phyloP scores from a whole-genome alignment of 2,329 filamentous ascomycete genomes.

The Aspergillus flavus region DNA sequence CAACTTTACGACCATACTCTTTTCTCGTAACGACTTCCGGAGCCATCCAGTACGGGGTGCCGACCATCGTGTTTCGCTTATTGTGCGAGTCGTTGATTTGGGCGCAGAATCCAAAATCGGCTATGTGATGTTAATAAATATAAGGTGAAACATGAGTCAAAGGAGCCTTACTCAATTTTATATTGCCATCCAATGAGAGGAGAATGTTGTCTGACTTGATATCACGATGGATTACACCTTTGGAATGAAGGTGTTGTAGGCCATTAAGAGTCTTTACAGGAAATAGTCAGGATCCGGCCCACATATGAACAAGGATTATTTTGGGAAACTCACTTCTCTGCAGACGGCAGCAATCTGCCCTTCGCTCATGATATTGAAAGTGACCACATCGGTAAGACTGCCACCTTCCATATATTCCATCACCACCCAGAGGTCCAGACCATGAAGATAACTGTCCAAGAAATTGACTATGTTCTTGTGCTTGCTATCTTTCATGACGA shows the following conservation, averaged over 20 bases:
- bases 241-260: constrained; percentile 92
- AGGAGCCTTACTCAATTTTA: constrained; percentile 82
- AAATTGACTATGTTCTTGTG: constrained; percentile 99
- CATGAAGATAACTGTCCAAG: constrained; percentile 91
- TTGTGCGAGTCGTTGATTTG: constrained; percentile 97
- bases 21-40: constrained; percentile 96
- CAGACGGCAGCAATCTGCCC: constrained; percentile 96
- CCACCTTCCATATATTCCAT: constrained; percentile 99
- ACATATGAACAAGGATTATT: not conserved
- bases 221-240: constrained; percentile 96
- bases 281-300: constrained; percentile 19
- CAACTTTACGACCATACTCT: constrained; percentile 96
- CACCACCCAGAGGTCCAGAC: constrained; percentile 93
- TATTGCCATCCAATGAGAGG: constrained; percentile 88
- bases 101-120: constrained; percentile 97
- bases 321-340: constrained; percentile 64
- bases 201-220: constrained; percentile 99
- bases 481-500: constrained; percentile 98
- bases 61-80: constrained; percentile 98
- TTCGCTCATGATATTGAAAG: constrained; percentile 99
- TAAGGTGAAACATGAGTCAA: not conserved
- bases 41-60: constrained; percentile 99
- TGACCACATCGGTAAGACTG: constrained; percentile 95
- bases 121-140: constrained; percentile 50
- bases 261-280: constrained; percentile 71